A percentile compares a stretch with the other conserved stretches of the same genome.
These are phyloP conservation scores for Thielaviopsis euricoi DNA, from an alignment of 2,329 filamentous ascomycete species.

Conservation along the genomic window DNA sequence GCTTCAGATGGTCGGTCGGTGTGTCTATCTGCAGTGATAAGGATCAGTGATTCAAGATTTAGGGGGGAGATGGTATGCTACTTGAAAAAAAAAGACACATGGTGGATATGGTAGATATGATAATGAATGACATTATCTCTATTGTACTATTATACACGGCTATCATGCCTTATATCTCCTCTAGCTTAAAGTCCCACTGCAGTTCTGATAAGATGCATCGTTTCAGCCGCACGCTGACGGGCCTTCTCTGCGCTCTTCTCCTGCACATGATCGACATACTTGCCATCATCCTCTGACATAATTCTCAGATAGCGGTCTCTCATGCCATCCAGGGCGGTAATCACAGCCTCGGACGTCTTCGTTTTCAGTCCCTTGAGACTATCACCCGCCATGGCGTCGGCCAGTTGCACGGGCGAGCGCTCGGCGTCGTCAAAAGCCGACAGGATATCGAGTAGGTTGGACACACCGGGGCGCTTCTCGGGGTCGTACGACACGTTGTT, in stretches of 20 bases:
- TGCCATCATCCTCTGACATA: constrained; percentile 28
- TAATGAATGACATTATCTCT: neutral
- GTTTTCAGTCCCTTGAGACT: constrained; percentile 27
- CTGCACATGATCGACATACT: constrained; percentile 40
- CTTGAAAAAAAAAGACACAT: neutral
- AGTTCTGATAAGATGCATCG: constrained; percentile 35
- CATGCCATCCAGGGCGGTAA: constrained; percentile 34
- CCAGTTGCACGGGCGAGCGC: constrained; percentile 26
- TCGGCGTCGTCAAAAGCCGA: constrained; percentile 42
- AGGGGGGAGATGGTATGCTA: neutral
- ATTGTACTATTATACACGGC: neutral
- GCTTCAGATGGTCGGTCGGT: too few relatives aligned
- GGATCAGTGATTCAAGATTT: too few relatives aligned
- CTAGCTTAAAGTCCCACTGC: constrained; percentile 30
- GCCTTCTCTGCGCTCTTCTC: constrained; percentile 44
- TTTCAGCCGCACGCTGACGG: constrained; percentile 39
- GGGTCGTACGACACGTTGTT: constrained; percentile 58
- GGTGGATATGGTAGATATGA: too few relatives aligned
- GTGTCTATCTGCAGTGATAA: too few relatives aligned
- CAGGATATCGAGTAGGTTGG: constrained; percentile 74
- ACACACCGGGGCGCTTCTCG: constrained; percentile 55
- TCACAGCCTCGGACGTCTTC: constrained; percentile 41
- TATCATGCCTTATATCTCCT: neutral
- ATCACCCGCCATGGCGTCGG: constrained; percentile 22
- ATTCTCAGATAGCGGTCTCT: constrained; percentile 39